Evolutionary conservation across 129 eudicot species (phyloP).

Genomic region (Lactuca saligna): DNA sequence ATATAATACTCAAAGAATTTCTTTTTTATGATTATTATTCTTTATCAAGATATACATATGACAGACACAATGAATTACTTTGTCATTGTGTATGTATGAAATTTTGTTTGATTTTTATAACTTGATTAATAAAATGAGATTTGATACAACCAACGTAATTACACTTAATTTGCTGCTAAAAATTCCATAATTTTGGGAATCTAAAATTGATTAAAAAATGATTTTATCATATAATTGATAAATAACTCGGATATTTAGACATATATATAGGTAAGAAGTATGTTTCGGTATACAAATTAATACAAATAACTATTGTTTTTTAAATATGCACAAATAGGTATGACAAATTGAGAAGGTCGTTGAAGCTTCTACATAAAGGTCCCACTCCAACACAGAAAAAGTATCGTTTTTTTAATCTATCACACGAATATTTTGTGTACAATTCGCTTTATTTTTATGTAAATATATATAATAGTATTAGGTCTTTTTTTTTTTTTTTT

Average conservation of each 20-base stretch:
- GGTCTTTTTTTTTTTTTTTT: too few species aligned
- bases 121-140: not conserved
- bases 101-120: not conserved
- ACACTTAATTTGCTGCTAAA: not conserved
- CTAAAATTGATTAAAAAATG: too few species aligned
- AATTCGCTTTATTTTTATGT: not conserved
- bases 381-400: constrained; percentile 26
- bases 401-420: constrained; percentile 10
- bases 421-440: constrained; percentile 29
- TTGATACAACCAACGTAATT: not conserved
- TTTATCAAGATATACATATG: not conserved
- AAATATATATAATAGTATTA: too few species aligned
- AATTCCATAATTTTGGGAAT: not conserved
- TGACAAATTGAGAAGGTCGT: constrained; percentile 20
- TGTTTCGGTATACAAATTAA: not conserved
- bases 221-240: too few species aligned
- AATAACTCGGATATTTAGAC: not conserved
- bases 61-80: not conserved
- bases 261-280: too few species aligned
- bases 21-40: not conserved
- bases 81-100: not conserved
- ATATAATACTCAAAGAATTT: constrained; percentile 8
- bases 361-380: constrained; percentile 36
- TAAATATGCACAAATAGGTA: not conserved
- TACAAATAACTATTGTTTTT: too few species aligned